Base-by-base conservation (phyloP, 139 green algal genomes). In the Chlamydomonas sp. region DNA sequence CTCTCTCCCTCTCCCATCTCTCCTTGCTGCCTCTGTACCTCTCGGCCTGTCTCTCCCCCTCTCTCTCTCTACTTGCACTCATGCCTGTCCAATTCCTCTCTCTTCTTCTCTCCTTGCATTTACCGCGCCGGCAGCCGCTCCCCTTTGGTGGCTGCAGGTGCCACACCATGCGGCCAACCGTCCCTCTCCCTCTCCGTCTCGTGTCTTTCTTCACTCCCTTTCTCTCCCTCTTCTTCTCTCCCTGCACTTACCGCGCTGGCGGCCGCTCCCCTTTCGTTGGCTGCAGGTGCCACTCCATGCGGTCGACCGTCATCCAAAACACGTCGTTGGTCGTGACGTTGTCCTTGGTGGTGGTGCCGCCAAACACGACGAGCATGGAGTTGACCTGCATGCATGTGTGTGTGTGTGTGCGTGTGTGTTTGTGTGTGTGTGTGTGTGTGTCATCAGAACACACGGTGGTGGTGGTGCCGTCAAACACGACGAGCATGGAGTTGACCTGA, bases 101-200 rank as follows among this genome's bases (percentile, higher is more conserved):
- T n/a, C n/a, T n/a, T n/a, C n/a, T n/a, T n/a, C n/a, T n/a, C n/a
- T n/a, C n/a, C n/a, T n/a, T n/a, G n/a, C n/a, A n/a, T 13, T 39
- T 22, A 66, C 59, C 59, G 20, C 8, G 59, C 31, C 24, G 58
- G 43, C 16, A 85, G 88, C 58, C 72, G 73, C 8, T 89, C 83
- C 0, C 87, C 87, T 8, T 75, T 78, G 6, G 81, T 24, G 75
- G 72, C 66, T 92, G 84, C 26, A 78, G 58, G 69, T 89, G 81
- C 88, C 88, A 96, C 72, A 90, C 82, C 87, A 95, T 92, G 38
- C 82, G 80, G 59, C 91, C 72, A n/a, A n/a, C n/a, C n/a, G n/a
- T n/a, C n/a, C n/a, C n/a, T n/a, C n/a, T n/a, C n/a, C n/a, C n/a
- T n/a, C n/a, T n/a, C n/a, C n/a, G n/a, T n/a, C n/a, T n/a, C n/a